Base-by-base conservation (phyloP, 805 yeast genomes). In the Starmerella davenportii region DNA sequence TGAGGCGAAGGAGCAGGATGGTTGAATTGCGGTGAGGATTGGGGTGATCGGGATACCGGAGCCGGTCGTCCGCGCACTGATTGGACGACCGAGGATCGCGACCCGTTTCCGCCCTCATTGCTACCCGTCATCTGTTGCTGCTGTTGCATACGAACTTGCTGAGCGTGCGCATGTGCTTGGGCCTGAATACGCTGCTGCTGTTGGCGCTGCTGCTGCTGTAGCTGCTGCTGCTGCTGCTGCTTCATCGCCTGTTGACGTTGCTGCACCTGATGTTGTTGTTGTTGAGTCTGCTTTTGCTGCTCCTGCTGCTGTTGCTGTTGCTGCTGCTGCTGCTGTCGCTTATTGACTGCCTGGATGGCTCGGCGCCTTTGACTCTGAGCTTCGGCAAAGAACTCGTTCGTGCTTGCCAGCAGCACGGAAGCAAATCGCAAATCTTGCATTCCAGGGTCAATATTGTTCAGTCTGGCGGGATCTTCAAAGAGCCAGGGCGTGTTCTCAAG, bases 341-440 rank as follows among this genome's bases (percentile, higher is more conserved):
- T 57, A 56, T 54, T 40, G 54, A 62, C 35, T 35, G 40, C 42
- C 19, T 45, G 46, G 43, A 39, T 37, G 58, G 75, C 57, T 21
- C 71, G 84, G 58, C 76, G 74, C 48, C 90, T 67, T 58, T 74
- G 74, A 51, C 72, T 68, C 39, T 79, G 73, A 17, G 85, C 77
- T 53, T 84, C 82, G 49, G 81, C 64, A 45, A 76, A 61, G 37
- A 75, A 68, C 38, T 84, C 95, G 53, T 79, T 79, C 0, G 95
- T 76, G 56, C 85, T 87, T 3, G 90, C 72, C 31, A 84, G 64
- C 24, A 87, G 59, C 95, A 84, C 84, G 5, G 93, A 72, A 7
- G 95, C 94, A 59, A 85, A 85, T 43, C 95, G 65, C 23, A 87
- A 79, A 1, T 79, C 75, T 58, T 85, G 95, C 1, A 95, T 84